Evolutionary conservation across 2,329 filamentous ascomycete species (phyloP).

Genomic region (Penicillium janthinellum): DNA sequence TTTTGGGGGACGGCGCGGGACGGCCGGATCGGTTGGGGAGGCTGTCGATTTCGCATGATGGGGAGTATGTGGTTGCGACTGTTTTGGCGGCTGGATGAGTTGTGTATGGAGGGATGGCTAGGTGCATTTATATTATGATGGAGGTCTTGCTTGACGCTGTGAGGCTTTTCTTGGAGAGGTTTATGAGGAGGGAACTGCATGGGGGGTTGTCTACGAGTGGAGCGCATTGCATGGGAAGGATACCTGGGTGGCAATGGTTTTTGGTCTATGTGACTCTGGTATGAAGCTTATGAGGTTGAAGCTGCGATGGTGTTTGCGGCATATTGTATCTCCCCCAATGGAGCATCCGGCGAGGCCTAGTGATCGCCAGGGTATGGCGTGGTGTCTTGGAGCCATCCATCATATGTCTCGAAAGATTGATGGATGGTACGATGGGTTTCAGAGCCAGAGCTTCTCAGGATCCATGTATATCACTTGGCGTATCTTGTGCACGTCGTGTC

Average conservation of each 20-base stretch:
- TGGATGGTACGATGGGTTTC: neutral
- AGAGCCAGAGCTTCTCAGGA: neutral
- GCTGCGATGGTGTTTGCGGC: neutral
- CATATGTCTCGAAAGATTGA: neutral
- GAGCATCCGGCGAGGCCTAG: neutral
- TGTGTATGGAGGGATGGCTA: neutral
- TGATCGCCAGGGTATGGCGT: neutral
- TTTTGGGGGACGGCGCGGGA: slow-evolving; percentile 25
- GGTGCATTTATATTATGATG: neutral
- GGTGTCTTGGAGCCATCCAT: neutral
- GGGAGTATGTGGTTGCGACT: slow-evolving; percentile 67
- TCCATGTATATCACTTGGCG: neutral
- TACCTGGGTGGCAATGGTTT: no score
- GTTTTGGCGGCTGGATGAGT: slow-evolving; percentile 42
- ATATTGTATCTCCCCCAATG: neutral
- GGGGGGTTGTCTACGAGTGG: neutral
- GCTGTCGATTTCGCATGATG: slow-evolving; percentile 86
- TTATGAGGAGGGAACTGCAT: neutral
- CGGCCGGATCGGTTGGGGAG: slow-evolving; percentile 55
- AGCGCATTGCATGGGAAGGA: neutral
- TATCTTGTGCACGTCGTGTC: neutral
- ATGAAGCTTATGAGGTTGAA: neutral
- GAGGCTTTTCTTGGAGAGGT: neutral
- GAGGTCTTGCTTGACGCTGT: neutral
- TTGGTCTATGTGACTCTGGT: neutral